Conservation (phyloP, 352 stramenopile genomes). For the Phytophthora tubulina region DNA sequence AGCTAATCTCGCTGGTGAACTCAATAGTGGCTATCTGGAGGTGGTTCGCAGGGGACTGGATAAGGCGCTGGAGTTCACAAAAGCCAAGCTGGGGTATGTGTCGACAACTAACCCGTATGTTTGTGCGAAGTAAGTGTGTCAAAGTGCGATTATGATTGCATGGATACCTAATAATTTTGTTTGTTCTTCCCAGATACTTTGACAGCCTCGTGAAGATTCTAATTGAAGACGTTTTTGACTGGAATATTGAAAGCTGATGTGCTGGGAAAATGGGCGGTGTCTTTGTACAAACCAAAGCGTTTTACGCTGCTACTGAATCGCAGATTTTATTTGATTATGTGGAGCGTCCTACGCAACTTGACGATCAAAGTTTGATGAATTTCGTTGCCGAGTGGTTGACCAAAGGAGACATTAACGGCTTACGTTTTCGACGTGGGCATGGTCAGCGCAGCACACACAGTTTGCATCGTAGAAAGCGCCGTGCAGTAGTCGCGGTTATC, state of each 20-base stretch:
- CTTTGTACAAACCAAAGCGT: slow-evolving; percentile 8
- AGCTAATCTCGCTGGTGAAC: too few species aligned
- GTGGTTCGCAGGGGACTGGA: too few species aligned
- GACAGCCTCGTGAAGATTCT: slow-evolving; percentile 5
- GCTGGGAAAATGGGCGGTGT: background rate
- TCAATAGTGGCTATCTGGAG: too few species aligned
- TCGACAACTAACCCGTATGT: background rate
- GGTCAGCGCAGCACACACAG: background rate
- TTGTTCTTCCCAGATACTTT: slow-evolving; percentile 10
- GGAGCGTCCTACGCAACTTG: background rate
- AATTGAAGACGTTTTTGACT: background rate
- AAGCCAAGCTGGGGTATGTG: too few species aligned
- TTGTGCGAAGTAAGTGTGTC: slow-evolving; percentile 17
- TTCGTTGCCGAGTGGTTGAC: background rate
- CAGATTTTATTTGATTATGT: slow-evolving; percentile 5
- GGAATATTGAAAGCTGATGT: background rate
- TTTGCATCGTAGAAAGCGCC: background rate
- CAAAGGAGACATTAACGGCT: background rate
- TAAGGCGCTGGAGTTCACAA: too few species aligned
- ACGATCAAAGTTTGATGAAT: too few species aligned
- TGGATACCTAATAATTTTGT: too few species aligned
- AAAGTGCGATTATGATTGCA: too few species aligned
- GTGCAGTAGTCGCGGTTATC: too few species aligned
- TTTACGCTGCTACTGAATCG: slow-evolving; percentile 12
- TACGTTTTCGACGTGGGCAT: background rate